A percentile compares a stretch with the other conserved stretches of the same genome.
Evolutionary conservation across 169 alveolate genomes (phyloP).

Genomic region (Plasmodium vinckei): DNA sequence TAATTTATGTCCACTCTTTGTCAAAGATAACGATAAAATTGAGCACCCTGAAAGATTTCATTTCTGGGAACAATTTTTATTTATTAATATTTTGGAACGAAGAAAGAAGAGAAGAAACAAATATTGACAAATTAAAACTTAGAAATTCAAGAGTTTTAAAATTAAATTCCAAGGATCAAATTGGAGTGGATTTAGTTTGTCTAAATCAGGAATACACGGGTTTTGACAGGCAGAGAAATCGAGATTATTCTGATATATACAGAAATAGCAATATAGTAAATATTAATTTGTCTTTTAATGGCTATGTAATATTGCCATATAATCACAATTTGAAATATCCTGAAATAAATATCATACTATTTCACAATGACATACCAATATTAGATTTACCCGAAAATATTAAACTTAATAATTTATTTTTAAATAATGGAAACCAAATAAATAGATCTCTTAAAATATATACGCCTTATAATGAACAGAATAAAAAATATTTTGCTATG

Average conservation of each 20-base stretch:
- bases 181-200: conserved; percentile 15
- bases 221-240: background rate
- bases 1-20: conserved; percentile 33
- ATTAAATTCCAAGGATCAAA: conserved; percentile 9
- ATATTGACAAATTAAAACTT: conserved; percentile 24
- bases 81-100: conserved; percentile 38
- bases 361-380: conserved; percentile 46
- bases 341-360: conserved; percentile 24
- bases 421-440: conserved; percentile 32
- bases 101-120: conserved; percentile 11
- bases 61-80: background rate
- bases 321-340: conserved; percentile 16
- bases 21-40: conserved; percentile 18
- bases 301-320: conserved; percentile 48
- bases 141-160: conserved; percentile 37
- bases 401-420: conserved; percentile 19
- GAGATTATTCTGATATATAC: background rate
- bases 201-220: background rate
- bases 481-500: background rate
- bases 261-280: background rate
- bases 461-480: background rate
- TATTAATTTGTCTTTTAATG: conserved; percentile 37
- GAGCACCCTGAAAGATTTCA: conserved; percentile 2
- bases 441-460: conserved; percentile 14
- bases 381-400: conserved; percentile 6